These are phyloP conservation scores for Umbilicus rupestris DNA, from an alignment of 164 flowering plant species.

Conservation along the genomic window DNA sequence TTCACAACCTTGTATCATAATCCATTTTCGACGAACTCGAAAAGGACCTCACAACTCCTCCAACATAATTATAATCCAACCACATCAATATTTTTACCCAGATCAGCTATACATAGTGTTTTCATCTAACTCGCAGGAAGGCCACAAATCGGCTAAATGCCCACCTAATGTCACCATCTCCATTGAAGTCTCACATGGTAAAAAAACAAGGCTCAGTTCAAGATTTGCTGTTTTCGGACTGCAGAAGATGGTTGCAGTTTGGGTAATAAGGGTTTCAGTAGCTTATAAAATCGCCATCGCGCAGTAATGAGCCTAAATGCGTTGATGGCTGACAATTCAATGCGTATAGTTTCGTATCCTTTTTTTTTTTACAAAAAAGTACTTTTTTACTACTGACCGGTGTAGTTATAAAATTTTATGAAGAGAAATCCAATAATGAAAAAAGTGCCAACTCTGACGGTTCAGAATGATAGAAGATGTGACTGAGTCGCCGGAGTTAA, in stretches of 20 bases:
- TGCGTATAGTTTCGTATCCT: too few species aligned
- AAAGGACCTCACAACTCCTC: background rate
- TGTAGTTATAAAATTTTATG: too few species aligned
- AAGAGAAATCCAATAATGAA: too few species aligned
- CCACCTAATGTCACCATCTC: background rate
- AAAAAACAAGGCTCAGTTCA: background rate
- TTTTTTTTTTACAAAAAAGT: too few species aligned
- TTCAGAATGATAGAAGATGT: too few species aligned
- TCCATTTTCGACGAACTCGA: background rate
- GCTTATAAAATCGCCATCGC: background rate
- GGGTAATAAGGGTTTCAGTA: background rate
- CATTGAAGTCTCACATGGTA: background rate
- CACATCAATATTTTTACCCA: background rate
- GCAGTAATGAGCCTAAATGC: background rate
- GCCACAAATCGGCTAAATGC: background rate
- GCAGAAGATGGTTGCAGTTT: background rate
- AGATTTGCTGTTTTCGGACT: background rate
- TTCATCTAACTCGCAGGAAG: background rate
- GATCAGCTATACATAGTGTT: background rate
- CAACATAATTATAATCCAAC: background rate
- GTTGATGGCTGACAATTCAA: background rate
- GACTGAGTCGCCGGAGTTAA: too few species aligned
- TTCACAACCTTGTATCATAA: background rate
- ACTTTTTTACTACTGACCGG: too few species aligned
- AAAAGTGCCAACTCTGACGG: too few species aligned